Conservation (phyloP, 768 basidiomycete species). For the Lentinula edodes region DNA sequence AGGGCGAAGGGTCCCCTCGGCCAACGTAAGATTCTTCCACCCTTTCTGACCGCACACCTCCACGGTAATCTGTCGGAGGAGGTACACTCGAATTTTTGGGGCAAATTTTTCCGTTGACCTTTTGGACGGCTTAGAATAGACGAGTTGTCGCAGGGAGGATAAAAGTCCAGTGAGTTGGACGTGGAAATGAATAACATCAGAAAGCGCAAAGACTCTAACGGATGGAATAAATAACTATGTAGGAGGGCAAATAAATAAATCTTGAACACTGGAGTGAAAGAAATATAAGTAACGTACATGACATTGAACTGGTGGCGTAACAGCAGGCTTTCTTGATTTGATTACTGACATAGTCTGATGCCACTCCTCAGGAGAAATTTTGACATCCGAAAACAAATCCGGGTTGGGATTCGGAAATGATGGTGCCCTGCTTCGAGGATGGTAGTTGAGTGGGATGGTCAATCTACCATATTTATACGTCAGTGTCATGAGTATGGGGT, state of each 20-base stretch:
- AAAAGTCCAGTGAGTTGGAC: slow-evolving; percentile 50
- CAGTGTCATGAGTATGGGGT: background rate
- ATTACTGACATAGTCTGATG: slow-evolving; percentile 8
- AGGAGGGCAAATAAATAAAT: background rate
- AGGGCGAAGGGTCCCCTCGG: slow-evolving; percentile 44
- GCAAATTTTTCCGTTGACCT: background rate
- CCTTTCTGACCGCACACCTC: slow-evolving; percentile 28
- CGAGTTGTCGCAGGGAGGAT: slow-evolving; percentile 39
- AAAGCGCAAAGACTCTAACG: slow-evolving; percentile 45
- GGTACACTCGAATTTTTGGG: slow-evolving; percentile 38
- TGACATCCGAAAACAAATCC: slow-evolving; percentile 7
- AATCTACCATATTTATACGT: background rate
- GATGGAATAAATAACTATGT: slow-evolving; percentile 56
- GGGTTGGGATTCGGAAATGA: slow-evolving; percentile 1
- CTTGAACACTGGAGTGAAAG: background rate
- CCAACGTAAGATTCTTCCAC: slow-evolving; percentile 36
- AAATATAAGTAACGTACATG: slow-evolving; percentile 3
- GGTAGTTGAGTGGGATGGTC: slow-evolving; percentile 9
- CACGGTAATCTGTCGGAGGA: slow-evolving; percentile 45
- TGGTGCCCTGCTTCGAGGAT: slow-evolving; percentile 9
- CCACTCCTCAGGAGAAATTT: slow-evolving; percentile 12
- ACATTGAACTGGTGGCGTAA: slow-evolving; percentile 1
- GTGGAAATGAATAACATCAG: slow-evolving; percentile 60
- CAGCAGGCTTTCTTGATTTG: background rate
- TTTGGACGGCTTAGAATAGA: slow-evolving; percentile 20